Conservation (phyloP, 2,329 filamentous ascomycete species). For the Sphaerulina musiva region DNA sequence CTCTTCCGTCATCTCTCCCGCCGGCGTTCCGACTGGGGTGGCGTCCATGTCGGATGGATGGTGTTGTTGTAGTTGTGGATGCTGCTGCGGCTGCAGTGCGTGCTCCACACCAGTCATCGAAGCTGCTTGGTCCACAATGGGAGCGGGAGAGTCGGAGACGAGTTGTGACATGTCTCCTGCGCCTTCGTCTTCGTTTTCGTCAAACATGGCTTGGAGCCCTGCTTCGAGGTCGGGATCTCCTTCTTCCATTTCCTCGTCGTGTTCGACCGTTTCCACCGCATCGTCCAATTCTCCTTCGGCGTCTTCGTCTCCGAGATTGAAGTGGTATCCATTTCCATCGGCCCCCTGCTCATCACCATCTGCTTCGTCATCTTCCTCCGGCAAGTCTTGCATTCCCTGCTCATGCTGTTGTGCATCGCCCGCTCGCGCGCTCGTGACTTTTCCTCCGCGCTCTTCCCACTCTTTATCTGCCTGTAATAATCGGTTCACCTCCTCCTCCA, state of each 20-base stretch:
- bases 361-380: slow-evolving; percentile 19
- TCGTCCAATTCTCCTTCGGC: slow-evolving; percentile 43
- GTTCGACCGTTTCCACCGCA: slow-evolving; percentile 30
- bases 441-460: slow-evolving; percentile 48
- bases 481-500: slow-evolving; percentile 71
- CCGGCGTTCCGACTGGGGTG: slow-evolving; percentile 19
- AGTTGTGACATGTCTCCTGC: slow-evolving; percentile 22
- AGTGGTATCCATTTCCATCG: slow-evolving; percentile 17
- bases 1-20: slow-evolving; percentile 22
- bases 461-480: slow-evolving; percentile 62
- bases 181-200: slow-evolving; percentile 30
- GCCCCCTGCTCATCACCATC: slow-evolving; percentile 28
- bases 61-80: too few relatives aligned
- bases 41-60: slow-evolving; percentile 15
- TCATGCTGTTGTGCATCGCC: slow-evolving; percentile 4
- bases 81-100: slow-evolving; percentile 11
- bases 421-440: slow-evolving; percentile 15
- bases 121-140: slow-evolving; percentile 25
- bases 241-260: slow-evolving; percentile 37
- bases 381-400: background rate
- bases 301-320: slow-evolving; percentile 42
- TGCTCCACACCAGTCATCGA: slow-evolving; percentile 23
- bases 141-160: slow-evolving; percentile 25
- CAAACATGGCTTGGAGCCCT: slow-evolving; percentile 35
- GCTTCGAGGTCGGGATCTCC: slow-evolving; percentile 29